Base-by-base conservation (phyloP, 805 yeast genomes). In the Wickerhamomyces xylosicus region DNA sequence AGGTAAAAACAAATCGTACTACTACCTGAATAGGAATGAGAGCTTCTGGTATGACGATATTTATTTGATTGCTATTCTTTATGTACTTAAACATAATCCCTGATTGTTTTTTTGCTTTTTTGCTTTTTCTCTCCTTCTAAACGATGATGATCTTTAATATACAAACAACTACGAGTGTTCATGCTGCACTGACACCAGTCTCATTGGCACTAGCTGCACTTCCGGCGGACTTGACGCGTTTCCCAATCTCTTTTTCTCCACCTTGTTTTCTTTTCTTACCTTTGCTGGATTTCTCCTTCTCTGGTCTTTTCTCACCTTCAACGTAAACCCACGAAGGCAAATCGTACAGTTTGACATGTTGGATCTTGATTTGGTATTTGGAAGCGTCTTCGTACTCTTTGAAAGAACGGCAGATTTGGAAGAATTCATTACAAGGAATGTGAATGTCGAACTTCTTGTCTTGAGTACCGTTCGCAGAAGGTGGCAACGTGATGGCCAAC, bases 391-490 rank as follows among this genome's bases (percentile, higher is more conserved):
- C 80, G 47, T 81, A 73, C 51, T 74, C 92, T 31, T 69, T 67
- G 77, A 90, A 85, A 27, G 75, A 70, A 46, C 85, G 78, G 59
- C 97, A 85, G 7, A 85, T 61, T 33, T 72, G 78, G 62, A 74
- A 86, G 57, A 90, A 92, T 44, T 92, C 97, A 17, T 85, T 72
- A 56, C 97, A 89, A 16, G 95, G 95, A 46, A 78, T 73, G 51
- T 83, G 95, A 41, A 90, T 80, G 57, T 87, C 95, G 48, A 89
- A 69, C 49, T 78, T 74, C 63, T 67, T 73, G 19, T 72, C 76
- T 37, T 71, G 71, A 27, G 47, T 50, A 19, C 57, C 53, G 29
- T n/a, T 13, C 14, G 29, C 14, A 9, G 29, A 4, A n/a, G 29
- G 4, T 25, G 29, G 29, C 7, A 47, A 45, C 6, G 60, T 56